Conservation (phyloP, 1,139 yeast species). For the Pneumocystis sp. region DNA sequence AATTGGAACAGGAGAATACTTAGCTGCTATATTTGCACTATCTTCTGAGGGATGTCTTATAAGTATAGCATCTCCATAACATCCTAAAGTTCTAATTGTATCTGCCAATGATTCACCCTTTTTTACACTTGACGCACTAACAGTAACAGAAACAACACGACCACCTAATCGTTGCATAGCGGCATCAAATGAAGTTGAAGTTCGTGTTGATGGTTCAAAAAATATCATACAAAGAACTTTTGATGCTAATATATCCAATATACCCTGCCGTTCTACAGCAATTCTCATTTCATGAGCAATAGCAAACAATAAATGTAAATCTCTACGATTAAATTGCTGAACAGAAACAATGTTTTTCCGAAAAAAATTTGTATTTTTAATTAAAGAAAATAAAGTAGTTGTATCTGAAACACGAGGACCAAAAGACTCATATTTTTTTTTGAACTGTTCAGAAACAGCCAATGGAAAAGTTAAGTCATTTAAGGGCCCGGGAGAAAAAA, state of each 20-base stretch:
- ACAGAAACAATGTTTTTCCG: constrained; percentile 81
- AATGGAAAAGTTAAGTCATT: neutral
- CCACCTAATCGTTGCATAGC: constrained; percentile 99
- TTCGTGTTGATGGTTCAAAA: constrained; percentile 96
- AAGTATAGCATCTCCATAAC: constrained; percentile 93
- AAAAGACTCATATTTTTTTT: neutral
- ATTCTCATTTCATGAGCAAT: constrained; percentile 97
- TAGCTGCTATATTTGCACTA: constrained; percentile 86
- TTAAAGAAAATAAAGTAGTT: constrained; percentile 37
- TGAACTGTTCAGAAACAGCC: neutral
- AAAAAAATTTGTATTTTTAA: constrained; percentile 73
- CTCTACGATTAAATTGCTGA: constrained; percentile 69
- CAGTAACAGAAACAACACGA: constrained; percentile 76
- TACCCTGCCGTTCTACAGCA: constrained; percentile 94
- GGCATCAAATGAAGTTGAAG: constrained; percentile 91
- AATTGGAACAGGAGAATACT: constrained; percentile 91
- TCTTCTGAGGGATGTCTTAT: constrained; percentile 91
- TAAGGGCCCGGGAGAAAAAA: neutral
- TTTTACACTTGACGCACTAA: constrained; percentile 77
- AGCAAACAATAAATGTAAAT: constrained; percentile 80
- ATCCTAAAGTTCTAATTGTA: constrained; percentile 84
- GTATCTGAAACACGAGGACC: neutral
- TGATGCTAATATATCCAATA: constrained; percentile 75
- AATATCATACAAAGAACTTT: constrained; percentile 88
- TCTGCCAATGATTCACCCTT: constrained; percentile 98